Evolutionary conservation across 768 basidiomycete species (phyloP).

Genomic region (Tricholoma bakamatsutake): DNA sequence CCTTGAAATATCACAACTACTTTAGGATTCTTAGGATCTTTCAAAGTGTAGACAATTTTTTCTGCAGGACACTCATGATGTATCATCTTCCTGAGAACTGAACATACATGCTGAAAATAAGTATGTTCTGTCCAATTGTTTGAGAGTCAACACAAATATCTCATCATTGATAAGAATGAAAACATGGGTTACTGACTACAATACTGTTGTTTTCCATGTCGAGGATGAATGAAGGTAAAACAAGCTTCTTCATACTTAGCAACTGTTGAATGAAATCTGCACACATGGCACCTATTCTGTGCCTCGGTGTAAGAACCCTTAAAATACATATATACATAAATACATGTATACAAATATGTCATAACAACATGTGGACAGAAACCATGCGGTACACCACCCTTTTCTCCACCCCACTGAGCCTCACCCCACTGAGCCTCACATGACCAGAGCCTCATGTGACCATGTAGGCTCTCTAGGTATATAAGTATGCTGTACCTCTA

Average conservation of each 20-base stretch:
- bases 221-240: background rate
- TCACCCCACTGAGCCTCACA: too few species aligned
- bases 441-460: too few species aligned
- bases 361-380: background rate
- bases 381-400: too few species aligned
- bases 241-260: background rate
- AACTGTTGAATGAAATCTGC: too few species aligned
- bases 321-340: too few species aligned
- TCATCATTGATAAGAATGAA: background rate
- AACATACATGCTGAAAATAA: background rate
- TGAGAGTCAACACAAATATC: background rate
- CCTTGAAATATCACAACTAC: background rate
- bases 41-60: conserved; percentile 1
- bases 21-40: background rate
- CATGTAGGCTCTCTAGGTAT: too few species aligned
- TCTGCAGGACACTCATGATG: background rate
- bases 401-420: too few species aligned
- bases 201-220: background rate
- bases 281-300: background rate
- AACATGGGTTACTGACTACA: conserved; percentile 3
- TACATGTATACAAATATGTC: too few species aligned
- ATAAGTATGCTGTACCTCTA: too few species aligned
- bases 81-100: background rate
- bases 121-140: background rate
- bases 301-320: too few species aligned